Conservation (phyloP, 108 stramenopile genomes). For the Skeletonema menzelii region DNA sequence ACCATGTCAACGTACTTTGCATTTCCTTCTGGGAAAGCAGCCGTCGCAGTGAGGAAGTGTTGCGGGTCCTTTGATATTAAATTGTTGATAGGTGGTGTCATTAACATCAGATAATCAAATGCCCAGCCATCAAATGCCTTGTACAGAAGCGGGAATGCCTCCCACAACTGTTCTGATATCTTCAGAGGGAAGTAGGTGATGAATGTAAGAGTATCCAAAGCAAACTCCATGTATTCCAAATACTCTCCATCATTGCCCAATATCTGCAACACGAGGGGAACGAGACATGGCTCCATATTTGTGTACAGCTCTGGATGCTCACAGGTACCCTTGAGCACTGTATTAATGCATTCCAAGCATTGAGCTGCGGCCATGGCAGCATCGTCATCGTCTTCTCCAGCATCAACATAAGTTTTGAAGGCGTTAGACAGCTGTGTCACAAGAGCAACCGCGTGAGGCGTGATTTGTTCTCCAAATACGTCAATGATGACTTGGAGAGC, state of each 20-base stretch:
- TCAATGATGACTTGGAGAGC: slow-evolving; percentile 94
- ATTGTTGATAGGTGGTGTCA: slow-evolving; percentile 93
- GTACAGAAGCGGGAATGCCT: slow-evolving; percentile 91
- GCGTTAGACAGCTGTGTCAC: slow-evolving; percentile 88
- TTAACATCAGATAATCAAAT: slow-evolving; percentile 93
- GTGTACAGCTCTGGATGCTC: slow-evolving; percentile 77
- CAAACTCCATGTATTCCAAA: slow-evolving; percentile 94
- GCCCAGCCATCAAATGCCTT: slow-evolving; percentile 93
- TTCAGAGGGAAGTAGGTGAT: slow-evolving; percentile 90
- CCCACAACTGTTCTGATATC: slow-evolving; percentile 90
- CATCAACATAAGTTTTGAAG: slow-evolving; percentile 88
- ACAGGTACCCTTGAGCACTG: slow-evolving; percentile 88
- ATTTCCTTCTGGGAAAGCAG: slow-evolving; percentile 55
- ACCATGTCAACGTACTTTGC: slow-evolving; percentile 86
- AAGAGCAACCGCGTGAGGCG: slow-evolving; percentile 90
- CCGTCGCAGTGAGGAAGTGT: slow-evolving; percentile 64
- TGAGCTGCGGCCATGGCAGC: slow-evolving; percentile 96
- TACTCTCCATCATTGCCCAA: slow-evolving; percentile 90
- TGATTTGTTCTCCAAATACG: slow-evolving; percentile 93
- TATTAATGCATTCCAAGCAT: slow-evolving; percentile 94
- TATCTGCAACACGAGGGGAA: slow-evolving; percentile 85
- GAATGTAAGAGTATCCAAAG: slow-evolving; percentile 91
- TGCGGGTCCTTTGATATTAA: slow-evolving; percentile 89
- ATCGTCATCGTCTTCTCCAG: slow-evolving; percentile 95
- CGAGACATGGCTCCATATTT: slow-evolving; percentile 87